Evolutionary conservation across 495 filamentous ascomycete species (phyloP), one percentile per base, ranked within the genome.

Genomic region (Aspergillus wentii): DNA sequence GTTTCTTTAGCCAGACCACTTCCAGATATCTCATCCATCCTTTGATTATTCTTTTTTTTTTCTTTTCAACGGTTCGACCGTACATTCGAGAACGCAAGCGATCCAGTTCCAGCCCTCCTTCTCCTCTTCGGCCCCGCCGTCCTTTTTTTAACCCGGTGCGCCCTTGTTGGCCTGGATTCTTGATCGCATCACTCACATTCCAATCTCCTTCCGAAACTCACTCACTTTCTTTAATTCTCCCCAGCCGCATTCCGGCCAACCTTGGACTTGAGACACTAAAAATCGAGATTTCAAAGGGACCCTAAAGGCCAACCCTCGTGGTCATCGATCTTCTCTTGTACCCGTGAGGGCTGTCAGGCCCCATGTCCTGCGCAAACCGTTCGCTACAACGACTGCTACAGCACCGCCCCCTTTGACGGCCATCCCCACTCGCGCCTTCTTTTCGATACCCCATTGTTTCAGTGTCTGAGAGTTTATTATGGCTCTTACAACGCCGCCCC

Each of bases 401-500:
- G 17, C 21, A 29, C 27, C 27, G 37, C 43, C 36, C 38, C 17
- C n/a, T 34, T 15, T 34, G 19, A 35, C 32, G n/a, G 19, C 38
- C 27, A 25, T 19, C 20, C 21, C 17, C 29, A 27, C 30, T 11
- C 21, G n/a, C n/a, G 17, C 16, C 26, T 30, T 17, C 22, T 35
- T 28, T 22, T 35, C 22, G n/a, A n/a, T n/a, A n/a, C n/a, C n/a
- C n/a, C n/a, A n/a, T 28, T 28, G 22, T 28, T 28, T 20, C 19
- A 19, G 8, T 28, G 10, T 20, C 30, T 41, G 18, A 30, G 29
- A 19, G 21, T 37, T 35, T 40, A 46, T 35, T 35, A 71, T 71
- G 68, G 64, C 66, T 51, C 53, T 60, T 30, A 43, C 59, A 29
- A 43, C 57, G 25, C 59, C 63, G 31, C 62, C 61, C 21, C 55